A percentile compares a stretch with the other conserved stretches of the same genome.
These are phyloP conservation scores for Backusella australiensis DNA, from an alignment of 192 early-diverging fungal genomes.

Conservation along the genomic window DNA sequence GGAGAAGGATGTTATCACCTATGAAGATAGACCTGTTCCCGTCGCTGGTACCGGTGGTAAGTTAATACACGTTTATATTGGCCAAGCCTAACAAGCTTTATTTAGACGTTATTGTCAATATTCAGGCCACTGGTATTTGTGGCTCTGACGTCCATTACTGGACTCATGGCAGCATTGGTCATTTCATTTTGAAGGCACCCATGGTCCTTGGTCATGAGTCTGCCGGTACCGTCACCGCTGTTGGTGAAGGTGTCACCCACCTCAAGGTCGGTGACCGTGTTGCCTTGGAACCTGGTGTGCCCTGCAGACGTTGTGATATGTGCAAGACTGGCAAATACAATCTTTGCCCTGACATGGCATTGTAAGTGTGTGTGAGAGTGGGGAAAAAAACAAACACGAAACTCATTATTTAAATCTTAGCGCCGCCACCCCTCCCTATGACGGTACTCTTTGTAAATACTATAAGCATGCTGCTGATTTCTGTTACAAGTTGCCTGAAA, in stretches of 20 bases:
- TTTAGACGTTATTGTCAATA: constrained; percentile 39
- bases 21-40: constrained; percentile 32
- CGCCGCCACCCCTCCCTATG: constrained; percentile 44
- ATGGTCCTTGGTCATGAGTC: constrained; percentile 51
- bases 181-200: constrained; percentile 31
- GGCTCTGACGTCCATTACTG: constrained; percentile 50
- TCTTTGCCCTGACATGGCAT: constrained; percentile 43
- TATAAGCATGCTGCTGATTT: constrained; percentile 43
- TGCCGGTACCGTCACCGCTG: constrained; percentile 31
- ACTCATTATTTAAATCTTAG: constrained; percentile 13
- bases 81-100: background rate
- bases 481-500: constrained; percentile 43
- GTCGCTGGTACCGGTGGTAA: constrained; percentile 28
- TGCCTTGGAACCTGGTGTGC: constrained; percentile 40
- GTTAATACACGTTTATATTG: background rate
- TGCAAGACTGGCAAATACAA: constrained; percentile 40
- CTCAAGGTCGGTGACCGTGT: constrained; percentile 49
- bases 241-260: constrained; percentile 36
- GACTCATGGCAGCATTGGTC: constrained; percentile 37
- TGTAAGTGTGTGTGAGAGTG: constrained; percentile 19
- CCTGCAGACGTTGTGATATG: constrained; percentile 37
- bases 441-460: constrained; percentile 44
- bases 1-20: constrained; percentile 25
- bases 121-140: constrained; percentile 46
- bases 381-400: background rate